Evolutionary conservation across 352 stramenopile species (phyloP), one percentile per base, ranked within the genome.

Genomic region (Globisporangium nodosum): DNA sequence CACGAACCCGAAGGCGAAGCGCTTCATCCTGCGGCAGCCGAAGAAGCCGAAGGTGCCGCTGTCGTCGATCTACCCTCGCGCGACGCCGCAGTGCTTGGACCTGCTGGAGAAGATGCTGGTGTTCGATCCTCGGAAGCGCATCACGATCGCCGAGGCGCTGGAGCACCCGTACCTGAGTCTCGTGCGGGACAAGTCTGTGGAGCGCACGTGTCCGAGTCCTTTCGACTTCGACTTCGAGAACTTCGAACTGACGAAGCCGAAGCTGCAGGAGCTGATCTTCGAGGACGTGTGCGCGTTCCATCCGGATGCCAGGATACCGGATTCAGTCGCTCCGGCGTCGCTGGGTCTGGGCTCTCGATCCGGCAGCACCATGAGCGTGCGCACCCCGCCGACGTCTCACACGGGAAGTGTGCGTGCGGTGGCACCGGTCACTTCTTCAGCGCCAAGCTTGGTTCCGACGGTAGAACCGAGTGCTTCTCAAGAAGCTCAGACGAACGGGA

Each of bases 51-150:
- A 87, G 62, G 78, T 95, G 16, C 78, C 76, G 21, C 74, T 95
- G 7, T 85, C 85, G 15, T 89, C 81, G 0, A 72, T 97, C 8
- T 98, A 96, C 65, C 85, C 88, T 6, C 77, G 85, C 42, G 87
- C 88, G 13, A 94, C 74, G 16, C 70, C 82, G 5, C 69, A 85
- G 51, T 95, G 85, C 30, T 69, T 97, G 6, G 89, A 98, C 69
- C 60, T 98, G 45, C 74, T 98, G 5, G 76, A 97, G 53, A 90
- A 91, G 54, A 97, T 98, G 88, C 79, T 98, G 11, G 72, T 90
- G 11, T 98, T 98, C 37, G 90, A 98, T 66, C 94, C 95, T 13
- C 71, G 76, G 24, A 94, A 87, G 60, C 79, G 85, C 56, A 90
- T 94, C 54, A 89, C 82, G 42, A 90, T 94, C 56, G 70, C 80